Evolutionary conservation across 2,329 filamentous ascomycete genomes (phyloP).

Genomic region (Lachnellula suecica): DNA sequence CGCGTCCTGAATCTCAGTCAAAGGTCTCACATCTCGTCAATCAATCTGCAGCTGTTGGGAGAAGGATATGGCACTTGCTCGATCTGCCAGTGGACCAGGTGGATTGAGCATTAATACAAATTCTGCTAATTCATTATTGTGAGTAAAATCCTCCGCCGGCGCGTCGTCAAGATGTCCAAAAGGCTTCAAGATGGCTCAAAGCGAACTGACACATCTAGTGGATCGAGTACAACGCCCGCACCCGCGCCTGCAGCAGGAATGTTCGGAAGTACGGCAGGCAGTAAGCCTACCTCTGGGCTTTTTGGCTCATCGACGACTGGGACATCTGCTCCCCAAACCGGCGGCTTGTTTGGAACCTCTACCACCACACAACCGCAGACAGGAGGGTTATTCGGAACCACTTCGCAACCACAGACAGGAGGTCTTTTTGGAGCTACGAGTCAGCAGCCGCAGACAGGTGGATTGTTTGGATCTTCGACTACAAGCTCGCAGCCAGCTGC

Average conservation of each 20-base stretch:
- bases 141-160: slow-evolving; percentile 31
- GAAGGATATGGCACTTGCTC: slow-evolving; percentile 37
- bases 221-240: slow-evolving; percentile 27
- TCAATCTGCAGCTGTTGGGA: slow-evolving; percentile 5
- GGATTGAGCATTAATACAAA: slow-evolving; percentile 64
- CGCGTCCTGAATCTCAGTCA: slow-evolving; percentile 3
- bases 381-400: slow-evolving; percentile 27
- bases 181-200: not conserved
- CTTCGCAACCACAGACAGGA: slow-evolving; percentile 13
- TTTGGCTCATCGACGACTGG: slow-evolving; percentile 30
- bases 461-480: slow-evolving; percentile 28
- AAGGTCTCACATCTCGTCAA: slow-evolving; percentile 1
- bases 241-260: slow-evolving; percentile 29
- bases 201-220: slow-evolving; percentile 25
- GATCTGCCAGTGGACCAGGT: slow-evolving; percentile 59
- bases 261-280: slow-evolving; percentile 30
- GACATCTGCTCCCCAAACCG: slow-evolving; percentile 18
- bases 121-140: slow-evolving; percentile 58
- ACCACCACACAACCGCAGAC: slow-evolving; percentile 12
- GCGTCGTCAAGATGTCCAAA: slow-evolving; percentile 29
- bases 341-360: slow-evolving; percentile 26
- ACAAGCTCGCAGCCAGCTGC: slow-evolving; percentile 17
- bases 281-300: slow-evolving; percentile 28
- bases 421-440: slow-evolving; percentile 29
- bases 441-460: slow-evolving; percentile 19